Evolutionary conservation across 1,139 yeast species (phyloP).

Genomic region (Yamadazyma mexicana): DNA sequence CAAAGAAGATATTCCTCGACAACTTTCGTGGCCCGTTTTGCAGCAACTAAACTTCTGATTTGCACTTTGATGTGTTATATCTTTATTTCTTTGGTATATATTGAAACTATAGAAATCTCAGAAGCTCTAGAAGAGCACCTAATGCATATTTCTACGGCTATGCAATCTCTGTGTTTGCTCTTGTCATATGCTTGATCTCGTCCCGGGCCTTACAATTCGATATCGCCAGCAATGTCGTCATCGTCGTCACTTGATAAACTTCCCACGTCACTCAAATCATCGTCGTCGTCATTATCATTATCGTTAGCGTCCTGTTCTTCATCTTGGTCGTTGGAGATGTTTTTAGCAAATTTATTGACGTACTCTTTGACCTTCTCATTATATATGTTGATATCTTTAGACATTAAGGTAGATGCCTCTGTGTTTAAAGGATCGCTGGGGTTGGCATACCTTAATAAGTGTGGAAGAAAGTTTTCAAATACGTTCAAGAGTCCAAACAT

Average conservation of each 20-base stretch:
- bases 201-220: conserved; percentile 16
- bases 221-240: conserved; percentile 26
- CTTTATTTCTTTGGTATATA: too few species aligned
- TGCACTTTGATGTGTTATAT: too few species aligned
- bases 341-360: conserved; percentile 70
- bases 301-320: conserved; percentile 41
- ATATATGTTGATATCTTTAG: conserved; percentile 69
- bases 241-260: conserved; percentile 52
- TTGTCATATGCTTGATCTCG: too few species aligned
- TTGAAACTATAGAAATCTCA: background rate
- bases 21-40: too few species aligned
- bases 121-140: too few species aligned
- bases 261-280: conserved; percentile 50
- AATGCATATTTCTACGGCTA: too few species aligned
- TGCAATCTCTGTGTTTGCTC: too few species aligned
- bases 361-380: conserved; percentile 70
- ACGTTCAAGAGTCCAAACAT: conserved; percentile 91
- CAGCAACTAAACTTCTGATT: background rate
- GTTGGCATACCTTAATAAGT: conserved; percentile 85
- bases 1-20: too few species aligned
- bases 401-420: conserved; percentile 82
- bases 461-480: conserved; percentile 92
- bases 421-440: conserved; percentile 93
- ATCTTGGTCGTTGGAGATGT: conserved; percentile 35
- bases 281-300: conserved; percentile 41